phyloP scores from a whole-genome alignment of 371 early-diverging fungal genomes.

The Umbelopsis sp. region DNA sequence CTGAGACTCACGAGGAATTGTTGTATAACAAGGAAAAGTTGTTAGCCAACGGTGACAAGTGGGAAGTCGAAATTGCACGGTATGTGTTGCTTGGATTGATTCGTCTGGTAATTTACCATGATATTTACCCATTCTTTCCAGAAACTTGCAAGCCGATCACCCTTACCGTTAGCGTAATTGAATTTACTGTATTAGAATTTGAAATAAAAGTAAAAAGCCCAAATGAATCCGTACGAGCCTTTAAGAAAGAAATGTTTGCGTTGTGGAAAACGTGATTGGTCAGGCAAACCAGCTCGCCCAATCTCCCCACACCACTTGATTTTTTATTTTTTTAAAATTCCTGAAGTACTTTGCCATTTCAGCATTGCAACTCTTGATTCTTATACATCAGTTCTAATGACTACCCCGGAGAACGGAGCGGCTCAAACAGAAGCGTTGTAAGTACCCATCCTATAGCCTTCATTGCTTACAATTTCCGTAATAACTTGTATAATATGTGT shows the following conservation, averaged over 20 bases:
- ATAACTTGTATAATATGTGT: neutral
- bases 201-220: slow-evolving; percentile 3
- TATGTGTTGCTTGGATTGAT: slow-evolving; percentile 26
- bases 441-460: no score
- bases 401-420: slow-evolving; percentile 4
- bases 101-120: neutral
- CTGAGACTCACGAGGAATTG: slow-evolving; percentile 95
- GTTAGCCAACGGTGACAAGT: slow-evolving; percentile 97
- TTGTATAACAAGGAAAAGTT: slow-evolving; percentile 98
- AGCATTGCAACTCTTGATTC: neutral
- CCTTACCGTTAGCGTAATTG: slow-evolving; percentile 59
- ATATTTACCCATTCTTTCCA: slow-evolving; percentile 17
- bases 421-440: slow-evolving; percentile 5
- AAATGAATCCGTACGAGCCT: neutral
- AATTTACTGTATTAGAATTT: slow-evolving; percentile 18
- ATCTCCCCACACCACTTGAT: no score
- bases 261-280: neutral
- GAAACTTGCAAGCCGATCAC: slow-evolving; percentile 64
- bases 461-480: neutral
- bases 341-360: no score
- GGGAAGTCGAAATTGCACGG: slow-evolving; percentile 91
- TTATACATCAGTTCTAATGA: neutral
- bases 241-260: neutral
- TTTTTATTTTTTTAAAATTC: no score
- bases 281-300: no score